These are phyloP conservation scores for Quercus tomentella DNA, from an alignment of 331 rosid species.

Conservation along the genomic window DNA sequence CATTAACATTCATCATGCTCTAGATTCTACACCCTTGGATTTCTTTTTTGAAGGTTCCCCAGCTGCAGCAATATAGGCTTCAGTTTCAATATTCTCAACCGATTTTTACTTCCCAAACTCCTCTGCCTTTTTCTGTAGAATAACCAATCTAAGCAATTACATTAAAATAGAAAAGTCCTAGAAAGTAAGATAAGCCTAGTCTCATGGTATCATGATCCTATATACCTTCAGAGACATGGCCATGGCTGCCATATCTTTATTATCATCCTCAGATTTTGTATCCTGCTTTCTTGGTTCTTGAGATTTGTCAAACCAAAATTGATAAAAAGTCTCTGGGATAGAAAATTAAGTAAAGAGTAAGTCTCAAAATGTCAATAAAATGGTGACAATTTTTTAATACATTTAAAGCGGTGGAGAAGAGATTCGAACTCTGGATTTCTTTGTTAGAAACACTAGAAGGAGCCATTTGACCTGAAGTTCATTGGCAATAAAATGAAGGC, in stretches of 20 bases:
- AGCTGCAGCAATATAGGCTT: constrained; percentile 51
- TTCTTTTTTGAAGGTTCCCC: constrained; percentile 55
- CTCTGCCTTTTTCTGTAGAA: constrained; percentile 57
- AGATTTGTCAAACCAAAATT: background rate
- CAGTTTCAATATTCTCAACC: constrained; percentile 49
- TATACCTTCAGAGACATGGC: constrained; percentile 2
- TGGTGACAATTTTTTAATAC: too few species aligned
- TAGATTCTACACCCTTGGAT: constrained; percentile 40
- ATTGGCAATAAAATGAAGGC: background rate
- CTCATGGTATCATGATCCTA: background rate
- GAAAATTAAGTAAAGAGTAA: background rate
- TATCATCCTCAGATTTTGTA: constrained; percentile 36
- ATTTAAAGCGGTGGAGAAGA: too few species aligned
- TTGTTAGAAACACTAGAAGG: background rate
- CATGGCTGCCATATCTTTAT: constrained; percentile 35
- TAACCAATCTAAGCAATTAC: background rate
- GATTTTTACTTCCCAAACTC: constrained; percentile 34
- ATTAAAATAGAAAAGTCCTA: background rate
- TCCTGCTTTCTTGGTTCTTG: constrained; percentile 57
- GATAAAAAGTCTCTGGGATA: too few species aligned
- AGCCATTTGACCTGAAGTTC: background rate
- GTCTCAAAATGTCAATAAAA: too few species aligned
- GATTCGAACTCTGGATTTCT: background rate
- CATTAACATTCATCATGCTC: constrained; percentile 21
- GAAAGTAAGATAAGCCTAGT: background rate